phyloP scores from a whole-genome alignment of 352 stramenopile genomes.

The Phytophthora boehmeriae region DNA sequence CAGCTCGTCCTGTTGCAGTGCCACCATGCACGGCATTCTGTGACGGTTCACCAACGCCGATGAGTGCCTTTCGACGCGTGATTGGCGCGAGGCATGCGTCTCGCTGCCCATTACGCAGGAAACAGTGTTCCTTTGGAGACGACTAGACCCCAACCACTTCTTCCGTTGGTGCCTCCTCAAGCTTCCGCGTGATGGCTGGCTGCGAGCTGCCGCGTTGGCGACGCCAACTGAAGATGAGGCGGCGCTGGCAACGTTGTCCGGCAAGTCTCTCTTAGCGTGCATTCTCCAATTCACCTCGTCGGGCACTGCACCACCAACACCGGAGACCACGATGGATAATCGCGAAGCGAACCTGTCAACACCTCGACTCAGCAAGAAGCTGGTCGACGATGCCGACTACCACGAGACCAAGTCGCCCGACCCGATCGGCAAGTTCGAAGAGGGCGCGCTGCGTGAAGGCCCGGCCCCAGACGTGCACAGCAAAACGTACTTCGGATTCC shows the following conservation, averaged over 20 bases:
- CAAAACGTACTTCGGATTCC: slow-evolving; percentile 45
- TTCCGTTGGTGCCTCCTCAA: slow-evolving; percentile 26
- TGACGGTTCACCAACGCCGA: slow-evolving; percentile 24
- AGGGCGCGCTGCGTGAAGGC: slow-evolving; percentile 52
- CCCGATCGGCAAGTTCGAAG: slow-evolving; percentile 32
- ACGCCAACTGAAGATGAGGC: neutral
- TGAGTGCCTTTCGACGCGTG: slow-evolving; percentile 8
- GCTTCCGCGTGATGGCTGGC: slow-evolving; percentile 19
- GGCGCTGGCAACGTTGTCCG: neutral
- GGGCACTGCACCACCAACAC: slow-evolving; percentile 24
- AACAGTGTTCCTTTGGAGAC: slow-evolving; percentile 4
- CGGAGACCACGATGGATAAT: slow-evolving; percentile 2
- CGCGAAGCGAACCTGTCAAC: slow-evolving; percentile 27
- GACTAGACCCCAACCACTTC: slow-evolving; percentile 25
- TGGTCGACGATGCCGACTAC: slow-evolving; percentile 25
- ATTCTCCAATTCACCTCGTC: slow-evolving; percentile 27
- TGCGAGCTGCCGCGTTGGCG: slow-evolving; percentile 4
- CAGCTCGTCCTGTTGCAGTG: slow-evolving; percentile 6
- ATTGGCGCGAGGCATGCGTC: slow-evolving; percentile 34
- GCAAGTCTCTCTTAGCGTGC: slow-evolving; percentile 19
- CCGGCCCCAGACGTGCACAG: slow-evolving; percentile 35
- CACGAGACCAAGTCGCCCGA: slow-evolving; percentile 36
- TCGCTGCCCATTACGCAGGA: slow-evolving; percentile 5
- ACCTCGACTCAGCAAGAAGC: slow-evolving; percentile 26
- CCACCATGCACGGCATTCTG: slow-evolving; percentile 9